phyloP scores from a whole-genome alignment of 805 yeast genomes.

The Sungouiozyma intestinalis region DNA sequence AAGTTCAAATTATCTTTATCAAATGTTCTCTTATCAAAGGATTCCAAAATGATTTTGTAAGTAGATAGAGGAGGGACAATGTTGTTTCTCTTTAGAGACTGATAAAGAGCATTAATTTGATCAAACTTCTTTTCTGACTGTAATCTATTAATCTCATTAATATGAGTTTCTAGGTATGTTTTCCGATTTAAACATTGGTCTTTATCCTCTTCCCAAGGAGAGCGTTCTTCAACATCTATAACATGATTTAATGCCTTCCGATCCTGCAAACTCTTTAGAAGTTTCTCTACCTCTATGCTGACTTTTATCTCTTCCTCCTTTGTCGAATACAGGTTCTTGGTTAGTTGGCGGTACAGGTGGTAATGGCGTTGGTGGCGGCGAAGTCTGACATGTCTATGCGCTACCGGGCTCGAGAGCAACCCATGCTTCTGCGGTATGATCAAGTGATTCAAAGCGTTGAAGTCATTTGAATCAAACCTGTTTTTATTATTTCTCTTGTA shows the following conservation, averaged over 20 bases:
- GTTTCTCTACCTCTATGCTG: background rate
- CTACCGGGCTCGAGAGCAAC: background rate
- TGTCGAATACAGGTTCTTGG: conserved; percentile 1
- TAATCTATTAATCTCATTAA: conserved; percentile 23
- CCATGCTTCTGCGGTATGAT: background rate
- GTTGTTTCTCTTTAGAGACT: conserved; percentile 33
- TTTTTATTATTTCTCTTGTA: background rate
- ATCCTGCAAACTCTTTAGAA: background rate
- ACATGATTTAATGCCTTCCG: background rate
- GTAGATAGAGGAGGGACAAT: conserved; percentile 40
- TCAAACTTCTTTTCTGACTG: conserved; percentile 23
- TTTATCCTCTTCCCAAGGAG: conserved; percentile 25
- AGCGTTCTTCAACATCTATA: conserved; percentile 1
- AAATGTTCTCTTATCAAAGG: conserved; percentile 41
- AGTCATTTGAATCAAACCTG: background rate
- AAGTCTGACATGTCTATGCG: background rate
- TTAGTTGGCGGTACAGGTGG: background rate
- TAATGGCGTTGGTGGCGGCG: background rate
- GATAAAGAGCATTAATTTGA: conserved; percentile 31
- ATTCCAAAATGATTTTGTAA: conserved; percentile 45
- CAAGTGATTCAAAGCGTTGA: background rate
- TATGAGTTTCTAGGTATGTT: conserved; percentile 26
- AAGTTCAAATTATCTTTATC: conserved; percentile 42
- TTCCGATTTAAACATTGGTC: conserved; percentile 24
- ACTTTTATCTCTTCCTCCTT: background rate